A percentile compares a stretch with the other conserved stretches of the same genome.
phyloP scores from a whole-genome alignment of 257 asterid genomes.

The Solanum sitiens region DNA sequence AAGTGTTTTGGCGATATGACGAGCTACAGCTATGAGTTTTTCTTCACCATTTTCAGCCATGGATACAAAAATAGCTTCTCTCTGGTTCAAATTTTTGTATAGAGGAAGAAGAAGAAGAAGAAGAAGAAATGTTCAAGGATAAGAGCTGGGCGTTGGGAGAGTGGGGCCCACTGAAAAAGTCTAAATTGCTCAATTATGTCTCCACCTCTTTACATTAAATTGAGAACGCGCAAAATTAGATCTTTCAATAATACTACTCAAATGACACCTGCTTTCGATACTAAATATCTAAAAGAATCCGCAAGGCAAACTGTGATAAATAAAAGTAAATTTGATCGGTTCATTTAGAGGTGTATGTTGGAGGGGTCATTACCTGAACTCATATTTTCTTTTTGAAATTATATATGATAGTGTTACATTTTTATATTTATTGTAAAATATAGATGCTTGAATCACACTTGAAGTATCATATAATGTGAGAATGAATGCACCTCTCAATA shows the following conservation, averaged over 20 bases:
- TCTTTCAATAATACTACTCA: background rate
- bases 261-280: no score
- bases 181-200: background rate
- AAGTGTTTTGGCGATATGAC: constrained; percentile 90
- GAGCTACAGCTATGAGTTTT: constrained; percentile 87
- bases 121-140: background rate
- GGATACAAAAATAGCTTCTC: background rate
- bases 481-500: no score
- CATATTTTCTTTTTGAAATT: no score
- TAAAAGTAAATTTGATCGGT: no score
- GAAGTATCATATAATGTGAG: no score
- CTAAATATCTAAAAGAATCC: no score
- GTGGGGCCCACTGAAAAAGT: background rate
- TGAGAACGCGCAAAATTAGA: background rate
- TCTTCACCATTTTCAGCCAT: constrained; percentile 98
- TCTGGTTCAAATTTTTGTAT: background rate
- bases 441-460: no score
- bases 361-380: no score
- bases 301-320: no score
- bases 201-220: background rate
- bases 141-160: background rate
- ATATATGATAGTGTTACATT: no score
- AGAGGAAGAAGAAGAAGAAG: background rate
- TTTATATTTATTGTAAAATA: no score
- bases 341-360: no score